phyloP scores from a whole-genome alignment of 2,329 filamentous ascomycete species.

The Ascochyta fabae region DNA sequence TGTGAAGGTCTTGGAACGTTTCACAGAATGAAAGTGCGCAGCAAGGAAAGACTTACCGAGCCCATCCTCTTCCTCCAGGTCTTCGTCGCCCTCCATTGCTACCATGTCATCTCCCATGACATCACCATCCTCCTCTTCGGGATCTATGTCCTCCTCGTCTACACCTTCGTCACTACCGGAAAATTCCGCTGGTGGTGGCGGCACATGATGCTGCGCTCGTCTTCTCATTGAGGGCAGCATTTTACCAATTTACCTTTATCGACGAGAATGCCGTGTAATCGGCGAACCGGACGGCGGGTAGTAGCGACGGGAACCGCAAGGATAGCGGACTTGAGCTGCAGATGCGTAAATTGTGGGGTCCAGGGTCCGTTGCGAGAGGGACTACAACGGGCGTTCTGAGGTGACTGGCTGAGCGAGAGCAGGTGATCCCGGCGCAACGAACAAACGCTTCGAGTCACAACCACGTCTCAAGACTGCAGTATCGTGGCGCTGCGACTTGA shows the following conservation, averaged over 20 bases:
- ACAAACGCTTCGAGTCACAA: background rate
- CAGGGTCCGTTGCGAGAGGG: constrained; percentile 6
- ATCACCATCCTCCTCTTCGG: constrained; percentile 30
- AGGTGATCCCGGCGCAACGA: constrained; percentile 6
- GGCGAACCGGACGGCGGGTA: background rate
- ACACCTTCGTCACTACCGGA: constrained; percentile 39
- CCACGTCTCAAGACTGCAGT: constrained; percentile 14
- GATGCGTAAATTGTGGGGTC: constrained; percentile 11
- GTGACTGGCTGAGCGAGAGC: constrained; percentile 13
- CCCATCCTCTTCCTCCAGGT: constrained; percentile 52
- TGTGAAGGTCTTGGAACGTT: constrained; percentile 3
- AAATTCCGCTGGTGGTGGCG: constrained; percentile 27
- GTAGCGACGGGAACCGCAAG: constrained; percentile 6
- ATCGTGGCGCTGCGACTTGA: constrained; percentile 18
- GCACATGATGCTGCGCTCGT: constrained; percentile 25
- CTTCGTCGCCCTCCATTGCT: constrained; percentile 48
- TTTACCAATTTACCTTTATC: background rate
- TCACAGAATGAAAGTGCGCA: background rate
- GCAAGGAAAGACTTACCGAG: constrained; percentile 24
- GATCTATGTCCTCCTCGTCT: constrained; percentile 28
- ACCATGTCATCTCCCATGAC: constrained; percentile 33
- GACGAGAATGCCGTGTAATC: constrained; percentile 12
- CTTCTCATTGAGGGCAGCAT: constrained; percentile 43
- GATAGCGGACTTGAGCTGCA: constrained; percentile 11
- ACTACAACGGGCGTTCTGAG: background rate